phyloP scores from a whole-genome alignment of 306 rosid species.

The Nissolia schottii region DNA sequence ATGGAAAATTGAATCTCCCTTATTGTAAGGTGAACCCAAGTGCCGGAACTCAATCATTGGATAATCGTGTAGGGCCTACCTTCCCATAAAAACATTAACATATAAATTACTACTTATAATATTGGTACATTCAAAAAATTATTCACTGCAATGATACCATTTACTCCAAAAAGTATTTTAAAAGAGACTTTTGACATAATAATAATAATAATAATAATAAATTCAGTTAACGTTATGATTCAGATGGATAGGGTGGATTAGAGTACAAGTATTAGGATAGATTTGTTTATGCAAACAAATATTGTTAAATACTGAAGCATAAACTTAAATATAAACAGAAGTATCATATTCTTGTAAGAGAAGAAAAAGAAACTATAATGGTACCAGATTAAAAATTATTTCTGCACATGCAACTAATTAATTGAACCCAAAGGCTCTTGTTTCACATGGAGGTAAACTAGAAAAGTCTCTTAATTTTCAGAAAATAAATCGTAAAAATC shows the following conservation, averaged over 20 bases:
- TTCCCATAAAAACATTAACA: background rate
- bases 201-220: too few species aligned
- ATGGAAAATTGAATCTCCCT: background rate
- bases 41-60: slow-evolving; percentile 29
- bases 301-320: background rate
- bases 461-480: too few species aligned
- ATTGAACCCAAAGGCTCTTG: too few species aligned
- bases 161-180: background rate
- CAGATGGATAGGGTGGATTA: background rate
- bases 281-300: background rate
- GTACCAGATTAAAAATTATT: too few species aligned
- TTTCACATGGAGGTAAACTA: too few species aligned
- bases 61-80: background rate
- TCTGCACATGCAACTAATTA: too few species aligned
- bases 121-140: background rate
- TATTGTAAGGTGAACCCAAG: slow-evolving; percentile 3
- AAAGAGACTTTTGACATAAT: background rate
- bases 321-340: background rate
- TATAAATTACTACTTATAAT: background rate
- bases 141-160: background rate
- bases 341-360: background rate
- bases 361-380: background rate
- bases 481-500: too few species aligned
- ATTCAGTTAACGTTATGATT: background rate
- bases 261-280: background rate